Evolutionary conservation across 768 basidiomycete genomes (phyloP).

Genomic region (Suillus tomentosus): DNA sequence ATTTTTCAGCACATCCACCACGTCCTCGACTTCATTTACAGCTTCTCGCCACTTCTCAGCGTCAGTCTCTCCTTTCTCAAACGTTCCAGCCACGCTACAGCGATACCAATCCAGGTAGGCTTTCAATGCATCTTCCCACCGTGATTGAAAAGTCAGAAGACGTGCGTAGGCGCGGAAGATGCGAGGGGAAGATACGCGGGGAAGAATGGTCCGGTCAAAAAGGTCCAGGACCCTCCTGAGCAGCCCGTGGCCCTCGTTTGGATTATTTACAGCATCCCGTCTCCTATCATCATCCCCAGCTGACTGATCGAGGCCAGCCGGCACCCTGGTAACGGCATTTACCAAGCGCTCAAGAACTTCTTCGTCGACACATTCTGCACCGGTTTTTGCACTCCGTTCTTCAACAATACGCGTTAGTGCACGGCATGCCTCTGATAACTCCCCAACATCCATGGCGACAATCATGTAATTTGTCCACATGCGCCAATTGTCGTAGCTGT

Average conservation of each 20-base stretch:
- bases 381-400: constrained; percentile 39
- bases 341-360: constrained; percentile 91
- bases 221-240: constrained; percentile 67
- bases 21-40: constrained; percentile 76
- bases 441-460: constrained; percentile 90
- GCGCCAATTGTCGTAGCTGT: constrained; percentile 89
- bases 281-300: constrained; percentile 24
- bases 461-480: constrained; percentile 99
- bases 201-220: constrained; percentile 77
- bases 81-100: constrained; percentile 56
- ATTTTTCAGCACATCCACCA: constrained; percentile 81
- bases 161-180: constrained; percentile 85
- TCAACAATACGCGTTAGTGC: constrained; percentile 84
- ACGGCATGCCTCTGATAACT: constrained; percentile 83
- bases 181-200: constrained; percentile 75
- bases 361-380: constrained; percentile 69
- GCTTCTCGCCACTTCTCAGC: constrained; percentile 72
- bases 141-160: constrained; percentile 70
- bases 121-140: constrained; percentile 78
- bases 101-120: constrained; percentile 89
- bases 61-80: constrained; percentile 71
- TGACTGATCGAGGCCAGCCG: constrained; percentile 41
- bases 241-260: constrained; percentile 71
- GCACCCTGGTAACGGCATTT: constrained; percentile 72
- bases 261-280: constrained; percentile 35